Base-by-base conservation (phyloP, 1,284 basidiomycete species). In the Fomitopsis schrenkii region DNA sequence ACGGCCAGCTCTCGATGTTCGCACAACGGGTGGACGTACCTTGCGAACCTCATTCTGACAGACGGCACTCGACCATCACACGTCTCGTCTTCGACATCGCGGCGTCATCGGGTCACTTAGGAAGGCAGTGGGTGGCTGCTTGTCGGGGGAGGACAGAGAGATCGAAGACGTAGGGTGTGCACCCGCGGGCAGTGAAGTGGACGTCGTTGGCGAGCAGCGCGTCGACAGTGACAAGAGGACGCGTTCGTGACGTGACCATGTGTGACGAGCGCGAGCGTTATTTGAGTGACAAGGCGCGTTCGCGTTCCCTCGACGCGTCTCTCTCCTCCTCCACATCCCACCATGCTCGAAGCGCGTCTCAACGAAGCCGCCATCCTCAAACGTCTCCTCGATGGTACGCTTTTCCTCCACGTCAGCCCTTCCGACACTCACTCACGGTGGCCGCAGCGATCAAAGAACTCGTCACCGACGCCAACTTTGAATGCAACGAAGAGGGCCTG, bases 401-500 rank as follows among this genome's bases (percentile, higher is more conserved):
- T 8, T 50, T 22, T 26, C 17, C 54, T 48, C 30, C 58, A 1
- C 59, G n/a, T n/a, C n/a, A n/a, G n/a, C n/a, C n/a, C n/a, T n/a
- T 60, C 19, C 41, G 19, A 55, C 52, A 56, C 60, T 68, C 62
- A 71, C 57, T 22, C 38, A 5, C 35, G 42, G 46, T 59, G 36
- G 48, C 63, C 42, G 22, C 68, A 96, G 97, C 97, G 63, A 90
- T 99, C 85, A 97, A 97, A 77, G 97, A 99, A 72, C 90, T 98
- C 59, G 95, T 99, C 58, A 90, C 94, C 12, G 97, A 99, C 74
- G 97, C 95, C 75, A 99, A 99, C 79, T 98, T 98, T 73, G 94
- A 98, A 73, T 98, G 96, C 77, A 94, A 88, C 65, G 97, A 99
- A 67, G 95, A 97, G 71, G 97, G 94, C 45, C 91, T 99, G 66